Conservation (phyloP, 1,139 yeast genomes). For the Keqinozyma sinolaborantium region DNA sequence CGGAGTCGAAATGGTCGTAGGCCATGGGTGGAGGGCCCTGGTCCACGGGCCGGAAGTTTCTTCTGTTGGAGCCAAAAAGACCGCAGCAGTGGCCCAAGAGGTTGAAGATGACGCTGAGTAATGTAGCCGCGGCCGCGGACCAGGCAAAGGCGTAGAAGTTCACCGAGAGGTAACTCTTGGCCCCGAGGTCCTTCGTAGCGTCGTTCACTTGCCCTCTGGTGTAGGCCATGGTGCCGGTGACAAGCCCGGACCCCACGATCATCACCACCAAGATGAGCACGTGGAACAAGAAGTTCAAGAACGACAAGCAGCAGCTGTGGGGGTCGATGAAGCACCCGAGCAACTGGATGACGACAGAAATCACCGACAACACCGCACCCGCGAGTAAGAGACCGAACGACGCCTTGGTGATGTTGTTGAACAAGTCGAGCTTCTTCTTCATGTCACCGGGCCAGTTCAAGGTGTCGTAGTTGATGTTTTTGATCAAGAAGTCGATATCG, state of each 20-base stretch:
- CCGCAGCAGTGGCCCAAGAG: slow-evolving; percentile 46
- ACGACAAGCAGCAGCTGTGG: slow-evolving; percentile 34
- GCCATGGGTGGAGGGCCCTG: slow-evolving; percentile 20
- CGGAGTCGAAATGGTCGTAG: slow-evolving; percentile 19
- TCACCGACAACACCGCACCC: slow-evolving; percentile 21
- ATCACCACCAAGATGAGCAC: slow-evolving; percentile 25
- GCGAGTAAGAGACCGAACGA: slow-evolving; percentile 27
- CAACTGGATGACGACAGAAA: slow-evolving; percentile 28
- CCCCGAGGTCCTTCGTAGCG: slow-evolving; percentile 26
- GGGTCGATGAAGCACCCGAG: slow-evolving; percentile 36
- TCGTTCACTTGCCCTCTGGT: slow-evolving; percentile 31
- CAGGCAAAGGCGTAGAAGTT: slow-evolving; percentile 43
- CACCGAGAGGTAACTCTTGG: slow-evolving; percentile 34
- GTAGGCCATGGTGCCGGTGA: slow-evolving; percentile 30
- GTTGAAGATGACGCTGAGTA: slow-evolving; percentile 29
- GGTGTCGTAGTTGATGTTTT: slow-evolving; percentile 24
- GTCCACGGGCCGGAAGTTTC: slow-evolving; percentile 19
- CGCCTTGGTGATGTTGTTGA: slow-evolving; percentile 24
- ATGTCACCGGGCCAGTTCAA: slow-evolving; percentile 38
- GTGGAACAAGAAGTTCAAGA: slow-evolving; percentile 37
- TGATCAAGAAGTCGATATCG: slow-evolving; percentile 26
- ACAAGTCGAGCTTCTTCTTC: slow-evolving; percentile 25
- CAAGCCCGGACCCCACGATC: slow-evolving; percentile 30
- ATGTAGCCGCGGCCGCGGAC: slow-evolving; percentile 39
- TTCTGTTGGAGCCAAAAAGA: slow-evolving; percentile 32